Percentiles rank a stretch among this genome's conserved stretches.
Conservation (phyloP, 805 yeast genomes). For the Pichia membranifaciens region DNA sequence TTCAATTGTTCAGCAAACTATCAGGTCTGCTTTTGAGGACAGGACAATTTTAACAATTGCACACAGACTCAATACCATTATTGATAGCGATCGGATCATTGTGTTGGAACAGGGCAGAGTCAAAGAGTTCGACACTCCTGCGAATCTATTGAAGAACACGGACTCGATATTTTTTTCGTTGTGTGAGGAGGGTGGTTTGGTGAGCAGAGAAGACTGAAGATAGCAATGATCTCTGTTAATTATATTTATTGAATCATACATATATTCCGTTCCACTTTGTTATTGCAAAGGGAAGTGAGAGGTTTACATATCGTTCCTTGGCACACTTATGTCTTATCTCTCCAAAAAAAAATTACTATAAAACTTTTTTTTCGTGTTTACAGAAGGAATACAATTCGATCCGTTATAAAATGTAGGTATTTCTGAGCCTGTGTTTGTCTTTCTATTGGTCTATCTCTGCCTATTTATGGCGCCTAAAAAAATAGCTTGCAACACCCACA, state of each 20-base stretch:
- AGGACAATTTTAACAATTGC: constrained; percentile 82
- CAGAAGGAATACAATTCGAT: no score
- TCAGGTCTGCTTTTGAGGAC: constrained; percentile 65
- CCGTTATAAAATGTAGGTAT: no score
- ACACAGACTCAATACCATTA: constrained; percentile 74
- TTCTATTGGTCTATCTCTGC: no score
- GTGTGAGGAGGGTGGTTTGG: constrained; percentile 71
- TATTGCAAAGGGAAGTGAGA: no score
- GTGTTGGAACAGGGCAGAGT: constrained; percentile 72
- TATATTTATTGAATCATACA: no score
- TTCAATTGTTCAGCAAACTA: constrained; percentile 68
- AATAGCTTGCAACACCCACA: constrained; percentile 39
- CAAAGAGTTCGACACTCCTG: constrained; percentile 72
- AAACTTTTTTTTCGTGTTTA: no score
- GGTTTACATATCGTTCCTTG: no score
- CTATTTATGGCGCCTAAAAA: constrained; percentile 8
- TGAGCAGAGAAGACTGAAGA: constrained; percentile 15
- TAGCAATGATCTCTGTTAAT: not conserved
- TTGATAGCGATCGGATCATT: constrained; percentile 73
- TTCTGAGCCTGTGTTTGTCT: no score
- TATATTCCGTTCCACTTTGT: no score
- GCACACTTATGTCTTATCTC: no score
- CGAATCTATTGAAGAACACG: constrained; percentile 54
- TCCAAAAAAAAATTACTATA: no score
- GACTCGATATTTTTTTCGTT: constrained; percentile 72